Percentiles rank a stretch among this genome's conserved stretches.
Conservation (phyloP, 2,329 filamentous ascomycete species). For the Myriosclerotinia curreyana region DNA sequence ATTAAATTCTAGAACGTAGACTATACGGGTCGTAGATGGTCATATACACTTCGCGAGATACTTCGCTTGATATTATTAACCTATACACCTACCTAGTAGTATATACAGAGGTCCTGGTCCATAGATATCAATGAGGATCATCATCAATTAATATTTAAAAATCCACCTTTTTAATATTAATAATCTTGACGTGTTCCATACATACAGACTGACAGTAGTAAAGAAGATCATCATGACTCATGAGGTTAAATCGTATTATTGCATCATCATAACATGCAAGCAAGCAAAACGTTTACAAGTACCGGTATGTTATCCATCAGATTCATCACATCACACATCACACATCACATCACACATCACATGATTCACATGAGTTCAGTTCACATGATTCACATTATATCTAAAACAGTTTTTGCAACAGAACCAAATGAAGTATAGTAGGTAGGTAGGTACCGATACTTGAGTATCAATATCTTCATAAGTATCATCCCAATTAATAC, state of each 20-base stretch:
- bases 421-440: neutral
- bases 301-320: neutral
- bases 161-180: slow-evolving; percentile 5
- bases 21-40: neutral
- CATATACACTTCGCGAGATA: neutral
- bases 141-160: slow-evolving; percentile 1
- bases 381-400: neutral
- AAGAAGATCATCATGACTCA: slow-evolving; percentile 1
- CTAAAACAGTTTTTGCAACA: neutral
- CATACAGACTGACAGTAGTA: no score
- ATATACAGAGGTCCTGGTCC: no score
- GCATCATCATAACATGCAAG: neutral
- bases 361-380: no score
- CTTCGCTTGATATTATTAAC: slow-evolving; percentile 4
- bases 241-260: neutral
- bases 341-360: no score
- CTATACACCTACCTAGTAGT: no score
- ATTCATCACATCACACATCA: neutral
- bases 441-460: no score
- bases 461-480: no score
- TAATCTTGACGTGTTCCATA: slow-evolving; percentile 10
- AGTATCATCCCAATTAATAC: slow-evolving; percentile 1
- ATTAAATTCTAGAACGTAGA: neutral
- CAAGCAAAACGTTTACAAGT: slow-evolving; percentile 13
- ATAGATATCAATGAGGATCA: slow-evolving; percentile 19